Percentiles rank a stretch among this genome's conserved stretches.
phyloP scores from a whole-genome alignment of 2,329 filamentous ascomycete species.

The Pyricularia grisea region DNA sequence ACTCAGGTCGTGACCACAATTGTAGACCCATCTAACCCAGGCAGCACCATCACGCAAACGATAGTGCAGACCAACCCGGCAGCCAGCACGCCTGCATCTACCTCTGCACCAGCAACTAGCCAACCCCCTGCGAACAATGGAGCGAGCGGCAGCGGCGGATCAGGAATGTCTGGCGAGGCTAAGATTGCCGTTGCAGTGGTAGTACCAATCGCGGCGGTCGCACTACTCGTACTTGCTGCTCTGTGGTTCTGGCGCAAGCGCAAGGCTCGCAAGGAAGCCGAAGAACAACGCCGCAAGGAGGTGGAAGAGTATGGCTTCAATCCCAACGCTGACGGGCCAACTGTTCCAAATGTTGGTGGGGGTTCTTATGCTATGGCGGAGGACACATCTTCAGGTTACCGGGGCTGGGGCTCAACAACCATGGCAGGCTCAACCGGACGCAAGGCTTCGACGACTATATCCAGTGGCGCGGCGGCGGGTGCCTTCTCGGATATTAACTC shows the following conservation, averaged over 20 bases:
- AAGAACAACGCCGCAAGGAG: slow-evolving; percentile 87
- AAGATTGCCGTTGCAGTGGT: slow-evolving; percentile 90
- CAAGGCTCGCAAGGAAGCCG: slow-evolving; percentile 73
- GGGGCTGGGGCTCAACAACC: slow-evolving; percentile 85
- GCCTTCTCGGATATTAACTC: slow-evolving; percentile 68
- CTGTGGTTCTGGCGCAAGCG: slow-evolving; percentile 84
- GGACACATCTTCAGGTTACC: slow-evolving; percentile 69
- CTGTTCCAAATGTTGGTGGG: slow-evolving; percentile 46
- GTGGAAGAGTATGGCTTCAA: slow-evolving; percentile 97
- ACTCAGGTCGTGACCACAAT: slow-evolving; percentile 32
- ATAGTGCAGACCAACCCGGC: slow-evolving; percentile 10
- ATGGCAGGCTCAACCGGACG: slow-evolving; percentile 58
- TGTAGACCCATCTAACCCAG: slow-evolving; percentile 21
- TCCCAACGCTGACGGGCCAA: slow-evolving; percentile 81
- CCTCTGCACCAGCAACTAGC: slow-evolving; percentile 9
- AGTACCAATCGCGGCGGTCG: slow-evolving; percentile 83
- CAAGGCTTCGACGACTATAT: slow-evolving; percentile 84
- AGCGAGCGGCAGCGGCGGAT: slow-evolving; percentile 18
- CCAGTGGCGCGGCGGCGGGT: slow-evolving; percentile 56
- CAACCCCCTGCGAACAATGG: slow-evolving; percentile 12
- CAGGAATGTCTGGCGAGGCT: slow-evolving; percentile 49
- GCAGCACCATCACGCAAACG: slow-evolving; percentile 8
- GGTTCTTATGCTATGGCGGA: slow-evolving; percentile 68
- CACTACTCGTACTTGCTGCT: slow-evolving; percentile 64
- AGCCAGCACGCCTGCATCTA: slow-evolving; percentile 13